These are phyloP conservation scores for Calocybe gangraenosa DNA, from an alignment of 768 basidiomycete species.

Conservation along the genomic window DNA sequence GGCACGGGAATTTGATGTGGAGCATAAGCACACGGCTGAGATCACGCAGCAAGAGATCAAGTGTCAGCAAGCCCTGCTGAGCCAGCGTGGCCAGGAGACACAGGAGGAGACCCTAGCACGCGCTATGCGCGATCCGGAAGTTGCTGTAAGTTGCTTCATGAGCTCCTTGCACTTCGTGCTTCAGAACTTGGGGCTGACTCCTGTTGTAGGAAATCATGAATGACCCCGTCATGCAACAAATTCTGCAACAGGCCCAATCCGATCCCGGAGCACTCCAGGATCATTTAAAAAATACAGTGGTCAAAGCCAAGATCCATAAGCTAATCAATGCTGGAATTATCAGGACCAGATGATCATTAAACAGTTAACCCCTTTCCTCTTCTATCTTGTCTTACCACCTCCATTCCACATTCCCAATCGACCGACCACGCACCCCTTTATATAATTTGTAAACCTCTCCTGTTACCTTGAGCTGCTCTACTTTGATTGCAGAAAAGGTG, in stretches of 20 bases:
- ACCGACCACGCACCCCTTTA: slow-evolving; percentile 79
- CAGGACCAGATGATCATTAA: slow-evolving; percentile 59
- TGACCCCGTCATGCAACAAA: slow-evolving; percentile 92
- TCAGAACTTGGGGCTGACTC: slow-evolving; percentile 3
- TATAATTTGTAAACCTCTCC: slow-evolving; percentile 87
- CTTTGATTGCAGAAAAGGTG: slow-evolving; percentile 76
- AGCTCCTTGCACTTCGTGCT: slow-evolving; percentile 1
- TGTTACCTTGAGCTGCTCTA: slow-evolving; percentile 78
- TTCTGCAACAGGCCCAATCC: slow-evolving; percentile 89
- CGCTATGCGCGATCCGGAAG: slow-evolving; percentile 97
- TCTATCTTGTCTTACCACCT: slow-evolving; percentile 33
- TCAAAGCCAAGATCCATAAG: slow-evolving; percentile 82
- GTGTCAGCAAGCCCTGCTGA: slow-evolving; percentile 72
- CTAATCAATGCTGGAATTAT: slow-evolving; percentile 92
- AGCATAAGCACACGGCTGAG: slow-evolving; percentile 78
- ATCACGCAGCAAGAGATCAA: slow-evolving; percentile 80
- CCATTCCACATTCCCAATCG: slow-evolving; percentile 70
- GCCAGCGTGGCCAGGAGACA: slow-evolving; percentile 76
- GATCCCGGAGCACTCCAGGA: slow-evolving; percentile 89
- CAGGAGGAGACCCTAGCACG: slow-evolving; percentile 91
- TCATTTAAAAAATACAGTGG: slow-evolving; percentile 91
- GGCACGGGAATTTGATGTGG: slow-evolving; percentile 75
- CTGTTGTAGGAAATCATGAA: slow-evolving; percentile 68
- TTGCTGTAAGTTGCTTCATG: slow-evolving; percentile 66
- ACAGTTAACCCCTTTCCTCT: not conserved